These are phyloP conservation scores for Tolypocladium amazonense DNA, from an alignment of 2,329 filamentous ascomycete species.

Conservation along the genomic window DNA sequence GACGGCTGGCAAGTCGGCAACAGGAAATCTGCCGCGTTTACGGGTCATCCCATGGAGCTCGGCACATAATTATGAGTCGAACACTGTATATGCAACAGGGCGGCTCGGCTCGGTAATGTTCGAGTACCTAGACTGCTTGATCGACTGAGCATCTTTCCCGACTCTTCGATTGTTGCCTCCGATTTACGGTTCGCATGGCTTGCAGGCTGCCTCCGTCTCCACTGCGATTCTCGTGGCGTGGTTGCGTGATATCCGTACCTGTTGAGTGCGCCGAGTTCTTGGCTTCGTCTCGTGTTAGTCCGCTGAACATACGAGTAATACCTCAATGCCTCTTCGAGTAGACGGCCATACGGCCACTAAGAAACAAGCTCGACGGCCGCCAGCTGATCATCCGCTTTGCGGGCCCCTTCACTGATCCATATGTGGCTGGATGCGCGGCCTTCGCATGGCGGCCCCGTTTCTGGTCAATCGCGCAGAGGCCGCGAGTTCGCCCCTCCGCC, in stretches of 20 bases:
- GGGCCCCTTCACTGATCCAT: neutral
- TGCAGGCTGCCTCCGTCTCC: neutral
- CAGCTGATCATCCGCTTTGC: neutral
- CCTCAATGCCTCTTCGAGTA: neutral
- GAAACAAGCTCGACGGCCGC: neutral
- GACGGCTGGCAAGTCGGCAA: too few species aligned
- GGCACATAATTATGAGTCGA: neutral
- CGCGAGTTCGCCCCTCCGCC: neutral
- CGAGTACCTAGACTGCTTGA: neutral
- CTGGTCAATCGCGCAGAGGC: neutral
- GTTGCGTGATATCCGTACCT: neutral
- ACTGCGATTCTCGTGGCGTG: neutral
- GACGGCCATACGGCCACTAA: neutral
- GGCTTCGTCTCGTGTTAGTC: neutral
- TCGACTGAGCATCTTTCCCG: neutral
- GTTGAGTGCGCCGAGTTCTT: neutral
- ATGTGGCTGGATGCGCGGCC: neutral
- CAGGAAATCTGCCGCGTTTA: neutral
- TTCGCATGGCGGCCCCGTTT: neutral
- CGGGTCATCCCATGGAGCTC: neutral
- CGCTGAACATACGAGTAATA: neutral
- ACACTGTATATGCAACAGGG: neutral
- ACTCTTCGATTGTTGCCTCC: neutral
- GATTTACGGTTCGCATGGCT: neutral
- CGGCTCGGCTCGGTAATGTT: neutral